Evolutionary conservation across 2,329 filamentous ascomycete genomes (phyloP).

Genomic region (Grosmannia huntii): DNA sequence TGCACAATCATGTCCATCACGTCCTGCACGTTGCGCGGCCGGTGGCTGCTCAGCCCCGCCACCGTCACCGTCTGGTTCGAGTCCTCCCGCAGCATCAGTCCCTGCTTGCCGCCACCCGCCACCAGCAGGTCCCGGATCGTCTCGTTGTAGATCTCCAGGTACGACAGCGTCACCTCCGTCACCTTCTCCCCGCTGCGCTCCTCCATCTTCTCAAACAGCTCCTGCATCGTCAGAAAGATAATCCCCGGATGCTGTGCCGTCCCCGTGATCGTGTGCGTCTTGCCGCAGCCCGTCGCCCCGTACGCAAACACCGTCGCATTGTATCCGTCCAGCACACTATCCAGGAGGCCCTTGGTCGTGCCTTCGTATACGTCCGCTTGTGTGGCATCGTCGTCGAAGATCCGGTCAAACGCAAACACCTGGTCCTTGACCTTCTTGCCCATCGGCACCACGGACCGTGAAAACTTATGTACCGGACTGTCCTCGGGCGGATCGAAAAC

Average conservation of each 20-base stretch:
- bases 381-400: constrained; percentile 90
- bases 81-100: constrained; percentile 88
- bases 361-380: constrained; percentile 93
- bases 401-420: constrained; percentile 89
- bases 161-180: constrained; percentile 84
- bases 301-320: constrained; percentile 99
- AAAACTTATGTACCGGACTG: constrained; percentile 79
- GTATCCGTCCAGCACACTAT: constrained; percentile 92
- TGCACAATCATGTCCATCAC: constrained; percentile 99
- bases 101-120: constrained; percentile 68
- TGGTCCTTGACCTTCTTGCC: constrained; percentile 95
- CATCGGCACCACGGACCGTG: constrained; percentile 63
- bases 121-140: constrained; percentile 90
- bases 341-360: constrained; percentile 78
- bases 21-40: constrained; percentile 80
- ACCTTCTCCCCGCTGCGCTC: constrained; percentile 76
- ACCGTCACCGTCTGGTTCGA: constrained; percentile 88
- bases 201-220: constrained; percentile 91
- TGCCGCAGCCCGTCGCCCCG: constrained; percentile 93
- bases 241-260: constrained; percentile 89
- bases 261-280: constrained; percentile 94
- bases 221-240: constrained; percentile 98
- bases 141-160: constrained; percentile 98
- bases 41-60: constrained; percentile 78
- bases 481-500: constrained; percentile 97